Conservation (phyloP, 2,329 filamentous ascomycete genomes). For the Hymenoscyphus scutula region DNA sequence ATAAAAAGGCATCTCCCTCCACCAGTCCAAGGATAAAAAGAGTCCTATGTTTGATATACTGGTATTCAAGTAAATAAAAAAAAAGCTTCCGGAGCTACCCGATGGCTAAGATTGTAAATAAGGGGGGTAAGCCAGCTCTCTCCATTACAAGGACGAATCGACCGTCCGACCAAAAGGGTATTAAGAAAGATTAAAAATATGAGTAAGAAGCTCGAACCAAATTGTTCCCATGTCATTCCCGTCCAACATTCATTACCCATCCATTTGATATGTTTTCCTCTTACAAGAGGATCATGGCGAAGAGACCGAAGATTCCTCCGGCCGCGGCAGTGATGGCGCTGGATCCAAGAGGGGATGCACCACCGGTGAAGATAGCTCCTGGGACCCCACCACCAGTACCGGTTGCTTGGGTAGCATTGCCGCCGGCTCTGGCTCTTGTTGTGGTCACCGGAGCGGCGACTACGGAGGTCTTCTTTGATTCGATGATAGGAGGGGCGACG, state of each 20-base stretch:
- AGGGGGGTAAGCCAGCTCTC: constrained; percentile 13
- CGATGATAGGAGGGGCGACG: background rate
- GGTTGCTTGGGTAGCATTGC: background rate
- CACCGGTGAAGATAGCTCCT: constrained; percentile 9
- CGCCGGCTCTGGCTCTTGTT: too few relatives aligned
- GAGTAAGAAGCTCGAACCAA: background rate
- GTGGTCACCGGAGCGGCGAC: too few relatives aligned
- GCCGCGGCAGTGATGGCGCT: background rate
- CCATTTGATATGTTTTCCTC: background rate
- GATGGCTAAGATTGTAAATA: constrained; percentile 12
- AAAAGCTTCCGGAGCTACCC: background rate
- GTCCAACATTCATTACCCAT: too few relatives aligned
- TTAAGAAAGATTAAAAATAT: constrained; percentile 6
- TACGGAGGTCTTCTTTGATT: background rate
- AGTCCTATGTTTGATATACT: background rate
- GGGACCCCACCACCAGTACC: constrained; percentile 5
- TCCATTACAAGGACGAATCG: constrained; percentile 17
- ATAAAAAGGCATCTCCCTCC: background rate
- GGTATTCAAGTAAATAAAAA: constrained; percentile 1
- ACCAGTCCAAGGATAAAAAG: background rate
- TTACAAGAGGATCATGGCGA: constrained; percentile 3
- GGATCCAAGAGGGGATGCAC: background rate
- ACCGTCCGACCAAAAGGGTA: constrained; percentile 15
- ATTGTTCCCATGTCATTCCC: background rate
- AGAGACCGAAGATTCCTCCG: background rate